Evolutionary conservation across 305 asterid species (phyloP).

Genomic region (Plantago coronopus): DNA sequence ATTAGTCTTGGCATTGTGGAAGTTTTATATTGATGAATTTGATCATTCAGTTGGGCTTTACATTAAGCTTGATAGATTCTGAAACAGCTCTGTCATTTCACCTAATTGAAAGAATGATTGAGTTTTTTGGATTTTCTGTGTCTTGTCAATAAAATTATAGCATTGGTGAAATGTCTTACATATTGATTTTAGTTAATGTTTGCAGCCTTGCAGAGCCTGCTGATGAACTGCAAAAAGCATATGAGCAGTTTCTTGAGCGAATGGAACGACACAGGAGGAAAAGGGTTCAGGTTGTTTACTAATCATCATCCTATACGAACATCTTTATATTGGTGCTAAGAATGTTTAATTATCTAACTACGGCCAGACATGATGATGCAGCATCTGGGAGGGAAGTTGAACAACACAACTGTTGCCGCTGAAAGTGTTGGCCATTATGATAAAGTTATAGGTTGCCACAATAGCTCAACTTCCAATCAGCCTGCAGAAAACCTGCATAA

Average conservation of each 20-base stretch:
- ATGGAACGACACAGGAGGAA: conserved; percentile 50
- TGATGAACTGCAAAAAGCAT: conserved; percentile 74
- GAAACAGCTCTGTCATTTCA: no score
- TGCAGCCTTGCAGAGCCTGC: conserved; percentile 90
- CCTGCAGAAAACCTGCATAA: conserved; percentile 15
- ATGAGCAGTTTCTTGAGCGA: conserved; percentile 74
- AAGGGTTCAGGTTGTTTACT: conserved; percentile 53
- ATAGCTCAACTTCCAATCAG: conserved; percentile 21
- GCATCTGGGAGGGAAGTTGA: conserved; percentile 39
- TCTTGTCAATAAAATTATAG: not conserved
- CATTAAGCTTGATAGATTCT: no score
- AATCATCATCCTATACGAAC: conserved; percentile 16
- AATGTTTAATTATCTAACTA: conserved; percentile 28
- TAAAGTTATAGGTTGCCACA: conserved; percentile 27
- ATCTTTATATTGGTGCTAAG: conserved; percentile 15
- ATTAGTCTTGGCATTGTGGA: no score
- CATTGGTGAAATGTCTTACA: no score
- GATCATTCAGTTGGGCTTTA: no score
- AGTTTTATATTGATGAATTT: no score
- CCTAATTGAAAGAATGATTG: no score
- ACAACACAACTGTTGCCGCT: conserved; percentile 21
- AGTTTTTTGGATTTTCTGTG: not conserved
- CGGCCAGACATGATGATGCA: conserved; percentile 32
- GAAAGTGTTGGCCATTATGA: conserved; percentile 23
- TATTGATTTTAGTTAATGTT: conserved; percentile 7